Base-by-base conservation (phyloP, 805 yeast species). In the Kodamaea nitidulidarum region DNA sequence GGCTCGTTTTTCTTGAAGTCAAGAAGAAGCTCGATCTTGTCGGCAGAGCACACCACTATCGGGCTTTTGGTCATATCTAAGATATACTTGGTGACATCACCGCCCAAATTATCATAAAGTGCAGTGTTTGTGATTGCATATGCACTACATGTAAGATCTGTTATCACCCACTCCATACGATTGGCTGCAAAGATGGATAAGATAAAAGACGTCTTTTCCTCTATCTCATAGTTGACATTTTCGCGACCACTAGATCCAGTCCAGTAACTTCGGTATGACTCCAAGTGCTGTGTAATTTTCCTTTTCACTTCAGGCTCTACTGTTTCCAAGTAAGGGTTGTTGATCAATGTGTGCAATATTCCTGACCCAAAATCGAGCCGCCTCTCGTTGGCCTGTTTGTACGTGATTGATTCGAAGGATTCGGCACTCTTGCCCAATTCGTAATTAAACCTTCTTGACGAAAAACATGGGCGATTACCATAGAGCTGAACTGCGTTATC, bases 291-390 rank as follows among this genome's bases (percentile, higher is more conserved):
- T 24, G 51, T 49, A 37, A 61, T 59, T 43, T 58, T 53, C 45
- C 44, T 14, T 55, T 67, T 56, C 40, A 59, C 39, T 44, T 56
- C 55, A 3, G 26, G 15, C 7, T 32, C 21, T 45, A 42, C 47
- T 38, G 46, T 32, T 9, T 33, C 35, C n/a, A 42, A 41, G 36
- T 42, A 58, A 3, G 56, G 57, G 29, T 55, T 54, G 29, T 50
- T 47, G 21, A 39, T 45, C 22, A 78, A 75, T 25, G 38, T 18
- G 20, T 40, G 39, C 27, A 51, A 26, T n/a, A 51, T 35, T 71
- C 87, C 88, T 9, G 81, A 56, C 4, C 85, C 88, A 20, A 79
- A 62, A 37, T 64, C 49, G 28, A 61, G 58, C 36, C 76, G 69
- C 42, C 77, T 61, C 20, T 53, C 45, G 12, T 68, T 67, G 17